Percentiles rank a stretch among this genome's conserved stretches.
Evolutionary conservation across 306 rosid species (phyloP).

Genomic region (Malus sieversii): DNA sequence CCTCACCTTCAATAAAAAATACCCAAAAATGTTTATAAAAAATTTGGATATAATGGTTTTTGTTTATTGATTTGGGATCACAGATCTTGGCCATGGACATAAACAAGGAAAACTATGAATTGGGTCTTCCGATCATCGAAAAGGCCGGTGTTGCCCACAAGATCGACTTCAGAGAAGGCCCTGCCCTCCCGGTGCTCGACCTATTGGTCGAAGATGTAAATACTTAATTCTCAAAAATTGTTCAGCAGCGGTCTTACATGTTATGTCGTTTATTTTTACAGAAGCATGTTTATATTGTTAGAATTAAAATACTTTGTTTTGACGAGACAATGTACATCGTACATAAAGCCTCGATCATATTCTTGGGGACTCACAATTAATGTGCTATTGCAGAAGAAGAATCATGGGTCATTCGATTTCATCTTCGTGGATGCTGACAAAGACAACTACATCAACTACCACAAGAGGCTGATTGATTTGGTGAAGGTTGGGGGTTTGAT

Average conservation of each 20-base stretch:
- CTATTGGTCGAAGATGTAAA: constrained; percentile 58
- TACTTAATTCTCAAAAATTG: too few relatives aligned
- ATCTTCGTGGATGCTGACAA: constrained; percentile 87
- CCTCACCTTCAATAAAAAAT: neutral
- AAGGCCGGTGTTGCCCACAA: constrained; percentile 87
- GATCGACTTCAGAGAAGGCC: constrained; percentile 90
- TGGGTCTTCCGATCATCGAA: constrained; percentile 67
- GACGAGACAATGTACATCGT: neutral
- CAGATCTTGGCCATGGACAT: constrained; percentile 95
- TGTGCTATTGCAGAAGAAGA: constrained; percentile 42
- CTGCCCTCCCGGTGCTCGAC: constrained; percentile 91
- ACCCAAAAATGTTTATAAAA: neutral
- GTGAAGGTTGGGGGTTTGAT: constrained; percentile 80
- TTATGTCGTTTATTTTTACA: neutral
- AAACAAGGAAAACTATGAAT: constrained; percentile 75
- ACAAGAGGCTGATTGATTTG: constrained; percentile 70
- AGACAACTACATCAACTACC: constrained; percentile 89
- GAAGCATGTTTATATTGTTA: too few relatives aligned
- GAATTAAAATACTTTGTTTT: too few relatives aligned
- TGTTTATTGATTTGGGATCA: neutral
- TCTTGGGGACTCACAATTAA: neutral
- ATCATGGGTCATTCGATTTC: constrained; percentile 68
- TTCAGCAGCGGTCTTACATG: neutral
- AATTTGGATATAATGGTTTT: neutral
- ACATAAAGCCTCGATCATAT: neutral